Base-by-base conservation (phyloP, 1,284 basidiomycete genomes). In the Singerocomus inundabilis region DNA sequence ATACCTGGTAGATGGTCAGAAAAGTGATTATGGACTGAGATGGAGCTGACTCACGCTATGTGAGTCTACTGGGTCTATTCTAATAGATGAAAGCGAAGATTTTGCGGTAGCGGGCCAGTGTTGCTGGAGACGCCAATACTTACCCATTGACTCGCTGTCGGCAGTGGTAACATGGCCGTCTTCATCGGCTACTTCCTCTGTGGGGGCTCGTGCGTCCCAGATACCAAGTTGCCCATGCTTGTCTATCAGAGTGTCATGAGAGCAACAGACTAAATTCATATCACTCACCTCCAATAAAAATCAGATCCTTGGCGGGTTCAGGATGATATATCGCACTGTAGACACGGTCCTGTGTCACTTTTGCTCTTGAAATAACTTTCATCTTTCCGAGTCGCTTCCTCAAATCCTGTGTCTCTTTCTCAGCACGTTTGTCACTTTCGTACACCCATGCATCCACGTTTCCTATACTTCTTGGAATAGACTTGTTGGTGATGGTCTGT, bases 91-190 rank as follows among this genome's bases (percentile, higher is more conserved):
- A 47, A 91, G 82, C 2, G 88, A 89, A 0, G 87, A 90, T 58
- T 82, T 83, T 9, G 85, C 74, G 0, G 82, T 84, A 3, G 84
- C 84, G 0, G 88, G 89, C 89, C 89, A 91, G 56, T 91, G 89
- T 24, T 77, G 71, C 62, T 91, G 89, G 47, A 91, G 65, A n/a
- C 80, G 78, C 84, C 85, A 91, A 57, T 84, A 84, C 63, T 79
- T 84, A 2, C 89, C 88, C n/a, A 77, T 76, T 62, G 84, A 81
- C 39, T 68, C 62, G 33, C 75, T 74, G 13, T 70, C 71, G 9
- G 64, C 53, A 18, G 66, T 52, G 8, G 69, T 44, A 9, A 72
- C 67, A 40, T 83, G 79, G 0, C 70, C 84, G 51, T 88, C 84
- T 33, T 84, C 86, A 41, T 84, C 84, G 3, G 68, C 70, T 3